Percentiles rank a stretch among this genome's conserved stretches.
Conservation (phyloP, 1,139 yeast genomes). For the Blastobotrys malaysiensis region DNA sequence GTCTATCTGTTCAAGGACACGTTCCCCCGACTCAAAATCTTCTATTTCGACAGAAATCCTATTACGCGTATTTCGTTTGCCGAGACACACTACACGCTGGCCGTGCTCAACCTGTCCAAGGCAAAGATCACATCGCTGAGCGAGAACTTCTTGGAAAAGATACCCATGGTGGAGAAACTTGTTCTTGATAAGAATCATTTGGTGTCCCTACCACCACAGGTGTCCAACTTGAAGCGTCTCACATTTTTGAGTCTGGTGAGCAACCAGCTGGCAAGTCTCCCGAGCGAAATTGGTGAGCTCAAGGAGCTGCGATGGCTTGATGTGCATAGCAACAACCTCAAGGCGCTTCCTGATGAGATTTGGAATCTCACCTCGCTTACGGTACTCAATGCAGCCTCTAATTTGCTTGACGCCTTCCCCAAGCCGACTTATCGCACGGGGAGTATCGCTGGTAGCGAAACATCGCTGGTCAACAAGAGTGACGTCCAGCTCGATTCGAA, state of each 20-base stretch:
- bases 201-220: constrained; percentile 66
- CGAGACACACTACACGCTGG: constrained; percentile 53
- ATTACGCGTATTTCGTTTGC: constrained; percentile 68
- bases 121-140: constrained; percentile 79
- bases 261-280: constrained; percentile 72
- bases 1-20: constrained; percentile 63
- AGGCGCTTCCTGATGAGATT: constrained; percentile 59
- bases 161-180: constrained; percentile 67
- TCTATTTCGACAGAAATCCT: constrained; percentile 68
- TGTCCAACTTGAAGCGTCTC: constrained; percentile 55
- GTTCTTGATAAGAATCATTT: constrained; percentile 79
- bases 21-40: constrained; percentile 28
- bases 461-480: not conserved
- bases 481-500: constrained; percentile 16
- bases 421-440: constrained; percentile 31
- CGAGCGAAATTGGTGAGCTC: constrained; percentile 59
- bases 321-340: constrained; percentile 79
- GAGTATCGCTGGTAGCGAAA: constrained; percentile 14
- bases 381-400: constrained; percentile 71
- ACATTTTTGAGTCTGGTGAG: constrained; percentile 64
- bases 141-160: constrained; percentile 52
- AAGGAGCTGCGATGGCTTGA: constrained; percentile 64
- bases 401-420: constrained; percentile 64
- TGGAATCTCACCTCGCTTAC: constrained; percentile 60
- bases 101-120: constrained; percentile 69